Conservation (phyloP, 148 eudicot genomes). For the Persicaria maculosa region DNA sequence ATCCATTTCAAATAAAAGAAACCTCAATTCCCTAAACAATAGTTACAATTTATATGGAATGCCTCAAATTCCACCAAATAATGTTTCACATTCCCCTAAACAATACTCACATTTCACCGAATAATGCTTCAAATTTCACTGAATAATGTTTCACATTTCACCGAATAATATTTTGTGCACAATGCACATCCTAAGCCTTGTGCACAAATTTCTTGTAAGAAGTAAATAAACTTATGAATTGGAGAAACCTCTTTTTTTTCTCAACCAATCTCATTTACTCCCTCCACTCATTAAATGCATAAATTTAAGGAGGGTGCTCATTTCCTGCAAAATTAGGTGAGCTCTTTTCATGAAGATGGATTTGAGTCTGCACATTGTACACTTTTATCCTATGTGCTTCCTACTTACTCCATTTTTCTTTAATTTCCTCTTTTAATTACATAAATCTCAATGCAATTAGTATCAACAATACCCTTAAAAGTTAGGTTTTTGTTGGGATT, state of each 20-base stretch:
- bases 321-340: conserved; percentile 50
- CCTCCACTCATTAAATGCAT: conserved; percentile 27
- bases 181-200: no score
- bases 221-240: not conserved
- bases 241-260: conserved; percentile 12
- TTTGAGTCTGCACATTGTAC: not conserved
- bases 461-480: not conserved
- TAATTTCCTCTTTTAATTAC: not conserved
- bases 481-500: no score
- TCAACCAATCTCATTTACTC: conserved; percentile 54
- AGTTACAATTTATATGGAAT: no score
- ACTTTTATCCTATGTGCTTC: not conserved
- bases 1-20: no score
- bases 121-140: no score
- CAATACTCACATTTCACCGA: no score
- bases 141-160: no score
- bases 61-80: no score
- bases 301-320: conserved; percentile 15
- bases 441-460: not conserved
- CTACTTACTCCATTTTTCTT: not conserved
- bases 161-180: no score
- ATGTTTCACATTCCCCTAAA: no score
- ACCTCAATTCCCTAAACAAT: no score
- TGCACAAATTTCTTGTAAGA: conserved; percentile 7
- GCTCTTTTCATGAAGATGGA: not conserved